A percentile compares a stretch with the other conserved stretches of the same genome.
Conservation (phyloP, 2,329 filamentous ascomycete genomes). For the Ophiostoma quercus region DNA sequence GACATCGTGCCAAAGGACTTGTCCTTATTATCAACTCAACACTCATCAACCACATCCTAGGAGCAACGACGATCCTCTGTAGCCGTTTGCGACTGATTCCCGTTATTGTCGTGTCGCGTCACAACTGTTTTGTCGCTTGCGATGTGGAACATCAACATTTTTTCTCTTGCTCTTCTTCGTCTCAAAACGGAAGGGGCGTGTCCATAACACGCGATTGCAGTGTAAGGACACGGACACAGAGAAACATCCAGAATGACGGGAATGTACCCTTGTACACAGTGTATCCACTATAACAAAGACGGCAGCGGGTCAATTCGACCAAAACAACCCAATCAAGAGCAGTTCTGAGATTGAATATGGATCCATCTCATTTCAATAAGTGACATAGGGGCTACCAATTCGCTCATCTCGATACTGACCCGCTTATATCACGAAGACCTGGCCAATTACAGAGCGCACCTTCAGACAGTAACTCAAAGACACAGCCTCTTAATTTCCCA, state of each 20-base stretch:
- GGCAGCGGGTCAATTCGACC: neutral
- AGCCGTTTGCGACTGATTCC: neutral
- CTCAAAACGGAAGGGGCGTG: neutral
- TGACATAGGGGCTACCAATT: neutral
- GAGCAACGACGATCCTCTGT: neutral
- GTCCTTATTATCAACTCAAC: too few species aligned
- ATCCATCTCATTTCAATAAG: neutral
- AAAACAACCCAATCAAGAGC: neutral
- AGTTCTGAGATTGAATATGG: neutral
- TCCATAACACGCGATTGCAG: neutral
- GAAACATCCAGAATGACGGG: neutral
- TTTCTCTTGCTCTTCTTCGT: neutral
- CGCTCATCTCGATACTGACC: neutral
- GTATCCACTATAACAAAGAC: conserved; percentile 2
- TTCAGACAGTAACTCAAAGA: conserved; percentile 1
- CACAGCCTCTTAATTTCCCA: conserved; percentile 8
- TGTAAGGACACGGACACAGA: neutral
- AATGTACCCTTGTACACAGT: conserved; percentile 4
- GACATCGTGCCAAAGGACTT: too few species aligned
- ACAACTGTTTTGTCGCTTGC: neutral
- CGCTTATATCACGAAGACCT: neutral
- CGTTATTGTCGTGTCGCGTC: conserved; percentile 2
- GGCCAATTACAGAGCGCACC: neutral
- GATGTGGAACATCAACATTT: neutral
- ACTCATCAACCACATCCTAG: too few species aligned